Evolutionary conservation across 73 alveolate species (phyloP), one percentile per base, ranked within the genome.

Genomic region (Stentor roeselii): DNA sequence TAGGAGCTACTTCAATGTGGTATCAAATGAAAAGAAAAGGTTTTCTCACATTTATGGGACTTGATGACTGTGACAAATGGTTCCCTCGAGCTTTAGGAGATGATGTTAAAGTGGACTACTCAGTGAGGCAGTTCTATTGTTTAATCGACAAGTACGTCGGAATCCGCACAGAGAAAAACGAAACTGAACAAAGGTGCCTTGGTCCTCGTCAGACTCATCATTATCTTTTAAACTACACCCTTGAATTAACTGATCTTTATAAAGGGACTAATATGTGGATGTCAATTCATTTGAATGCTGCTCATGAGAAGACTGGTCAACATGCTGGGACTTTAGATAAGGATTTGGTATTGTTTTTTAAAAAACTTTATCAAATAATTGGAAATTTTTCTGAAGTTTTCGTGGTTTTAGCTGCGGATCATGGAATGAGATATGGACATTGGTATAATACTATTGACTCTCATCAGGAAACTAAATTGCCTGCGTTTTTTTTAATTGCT

Each of bases 61-160:
- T 37, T 76, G 84, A 76, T 21, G 74, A 76, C 34, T 76, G 84
- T 35, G 74, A 37, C 39, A 15, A 37, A 36, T 39, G 34, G 21
- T 39, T 76, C 39, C 74, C 84, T 1, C 32, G 34, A n/a, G 42
- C 84, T 14, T 39, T 76, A 37, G 84, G 84, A 0, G 39, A 38
- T 36, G 6, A 76, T 1, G 82, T 40, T 0, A 38, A 37, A 39
- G 84, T 41, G 14, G 60, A 76, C 3, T 67, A 76, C 67, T 15
- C 39, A 15, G 0, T 40, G 39, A 76, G 75, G 39, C 6, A 15
- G 21, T 76, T 76, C 39, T 76, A 76, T 41, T 76, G 84, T 41
- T 27, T 2, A 76, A 38, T 30, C 1, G 6, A 21, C 14, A 38
- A 76, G 34, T 39, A 76, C 39, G 39, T 14, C 35, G 34, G n/a